phyloP scores from a whole-genome alignment of 1,139 yeast species.

The Suhomyces maxii region DNA sequence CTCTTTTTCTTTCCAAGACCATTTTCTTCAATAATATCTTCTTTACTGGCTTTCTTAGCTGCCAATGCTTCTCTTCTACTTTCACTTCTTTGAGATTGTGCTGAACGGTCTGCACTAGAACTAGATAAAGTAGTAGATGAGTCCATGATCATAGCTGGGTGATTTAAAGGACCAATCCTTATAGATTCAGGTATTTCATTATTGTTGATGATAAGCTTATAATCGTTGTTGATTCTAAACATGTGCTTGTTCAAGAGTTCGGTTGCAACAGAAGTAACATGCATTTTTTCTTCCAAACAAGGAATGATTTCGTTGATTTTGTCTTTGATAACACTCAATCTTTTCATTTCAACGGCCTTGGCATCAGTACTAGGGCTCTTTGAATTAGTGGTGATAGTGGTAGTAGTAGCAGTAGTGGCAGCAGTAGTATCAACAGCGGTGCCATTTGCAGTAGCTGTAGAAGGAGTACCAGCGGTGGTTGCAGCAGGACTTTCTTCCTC shows the following conservation, averaged over 20 bases:
- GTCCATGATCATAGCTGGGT: constrained; percentile 81
- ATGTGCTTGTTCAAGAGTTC: constrained; percentile 74
- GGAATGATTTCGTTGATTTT: constrained; percentile 77
- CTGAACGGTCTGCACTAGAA: constrained; percentile 46
- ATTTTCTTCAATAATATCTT: constrained; percentile 36
- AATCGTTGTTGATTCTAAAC: constrained; percentile 76
- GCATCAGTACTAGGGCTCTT: not conserved
- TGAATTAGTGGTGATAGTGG: not conserved
- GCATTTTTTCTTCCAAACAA: constrained; percentile 95
- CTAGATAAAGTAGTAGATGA: constrained; percentile 41
- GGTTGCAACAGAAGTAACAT: constrained; percentile 88
- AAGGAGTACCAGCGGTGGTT: no score
- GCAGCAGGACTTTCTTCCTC: constrained; percentile 4
- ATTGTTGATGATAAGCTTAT: constrained; percentile 63
- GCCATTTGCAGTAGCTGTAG: no score
- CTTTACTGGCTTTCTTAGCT: constrained; percentile 65
- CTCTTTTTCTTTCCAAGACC: constrained; percentile 30
- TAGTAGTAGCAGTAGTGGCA: no score
- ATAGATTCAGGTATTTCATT: constrained; percentile 72
- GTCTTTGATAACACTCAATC: constrained; percentile 40
- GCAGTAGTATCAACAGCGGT: no score
- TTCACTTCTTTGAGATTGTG: constrained; percentile 75
- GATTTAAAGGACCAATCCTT: constrained; percentile 73
- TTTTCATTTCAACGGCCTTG: constrained; percentile 12
- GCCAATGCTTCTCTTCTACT: constrained; percentile 90